These are phyloP conservation scores for Boechera retrofracta DNA, from an alignment of 345 rosid genomes.

Conservation along the genomic window DNA sequence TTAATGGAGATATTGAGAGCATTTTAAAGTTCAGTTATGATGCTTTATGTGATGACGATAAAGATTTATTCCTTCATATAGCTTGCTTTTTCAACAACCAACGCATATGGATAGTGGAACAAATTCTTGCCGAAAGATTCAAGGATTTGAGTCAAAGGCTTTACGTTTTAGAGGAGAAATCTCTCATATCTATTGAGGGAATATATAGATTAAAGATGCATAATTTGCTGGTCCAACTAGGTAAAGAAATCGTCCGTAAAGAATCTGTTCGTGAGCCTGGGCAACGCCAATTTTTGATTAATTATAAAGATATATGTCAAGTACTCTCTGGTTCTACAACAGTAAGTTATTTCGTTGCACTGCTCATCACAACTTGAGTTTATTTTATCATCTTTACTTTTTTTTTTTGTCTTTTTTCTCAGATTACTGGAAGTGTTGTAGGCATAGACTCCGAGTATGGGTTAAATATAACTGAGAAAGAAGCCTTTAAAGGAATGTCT, in stretches of 20 bases:
- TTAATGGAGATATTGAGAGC: conserved; percentile 8
- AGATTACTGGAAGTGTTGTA: conserved; percentile 32
- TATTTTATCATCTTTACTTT: neutral
- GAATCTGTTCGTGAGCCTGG: conserved; percentile 9
- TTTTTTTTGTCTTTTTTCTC: neutral
- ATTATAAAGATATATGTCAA: conserved; percentile 21
- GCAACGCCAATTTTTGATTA: conserved; percentile 24
- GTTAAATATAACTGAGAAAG: neutral
- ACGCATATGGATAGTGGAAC: neutral
- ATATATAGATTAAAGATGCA: neutral
- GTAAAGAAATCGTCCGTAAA: conserved; percentile 25
- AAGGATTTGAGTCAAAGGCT: neutral
- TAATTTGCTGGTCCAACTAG: conserved; percentile 41
- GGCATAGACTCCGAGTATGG: neutral
- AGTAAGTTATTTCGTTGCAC: conserved; percentile 17
- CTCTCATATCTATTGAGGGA: conserved; percentile 25
- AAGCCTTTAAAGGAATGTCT: conserved; percentile 6
- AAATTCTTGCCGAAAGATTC: neutral
- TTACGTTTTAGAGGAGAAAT: conserved; percentile 17
- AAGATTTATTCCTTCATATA: conserved; percentile 45
- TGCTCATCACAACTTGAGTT: neutral
- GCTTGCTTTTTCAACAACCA: conserved; percentile 32
- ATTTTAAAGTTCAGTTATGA: conserved; percentile 45
- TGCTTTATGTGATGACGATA: conserved; percentile 27
- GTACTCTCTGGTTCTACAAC: conserved; percentile 2